A percentile compares a stretch with the other conserved stretches of the same genome.
phyloP scores from a whole-genome alignment of 768 basidiomycete genomes.

The Leucosporidium scottii region DNA sequence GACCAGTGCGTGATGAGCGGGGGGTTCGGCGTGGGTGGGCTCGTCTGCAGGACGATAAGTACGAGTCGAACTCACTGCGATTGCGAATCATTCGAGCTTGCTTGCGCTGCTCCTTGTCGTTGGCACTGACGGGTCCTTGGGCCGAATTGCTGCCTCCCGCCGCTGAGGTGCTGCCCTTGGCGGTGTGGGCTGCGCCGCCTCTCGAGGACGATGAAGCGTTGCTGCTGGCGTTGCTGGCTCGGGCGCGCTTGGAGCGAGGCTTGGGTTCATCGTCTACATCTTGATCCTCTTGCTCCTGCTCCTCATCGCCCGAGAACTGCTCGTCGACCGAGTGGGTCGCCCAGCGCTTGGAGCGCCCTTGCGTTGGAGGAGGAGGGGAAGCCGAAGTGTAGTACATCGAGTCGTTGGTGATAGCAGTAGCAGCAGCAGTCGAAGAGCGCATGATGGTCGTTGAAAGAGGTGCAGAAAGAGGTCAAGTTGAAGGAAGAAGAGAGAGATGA shows the following conservation, averaged over 20 bases:
- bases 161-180: neutral
- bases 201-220: neutral
- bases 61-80: conserved; percentile 17
- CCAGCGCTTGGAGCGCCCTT: conserved; percentile 4
- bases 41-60: neutral
- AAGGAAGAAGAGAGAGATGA: no score
- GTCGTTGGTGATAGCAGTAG: no score
- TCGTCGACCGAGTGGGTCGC: neutral
- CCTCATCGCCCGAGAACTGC: neutral
- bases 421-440: no score
- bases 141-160: neutral
- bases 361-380: no score
- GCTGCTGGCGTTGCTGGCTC: neutral
- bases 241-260: neutral
- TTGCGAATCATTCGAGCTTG: conserved; percentile 31
- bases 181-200: neutral
- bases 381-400: no score
- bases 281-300: neutral
- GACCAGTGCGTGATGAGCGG: neutral
- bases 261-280: conserved; percentile 1
- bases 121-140: neutral
- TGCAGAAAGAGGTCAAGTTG: no score
- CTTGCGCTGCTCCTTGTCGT: conserved; percentile 24
- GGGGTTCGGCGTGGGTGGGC: no score
- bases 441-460: no score